Evolutionary conservation across 805 yeast genomes (phyloP), one percentile per base, ranked within the genome.

Genomic region (Ogataea trehaloabstinens): DNA sequence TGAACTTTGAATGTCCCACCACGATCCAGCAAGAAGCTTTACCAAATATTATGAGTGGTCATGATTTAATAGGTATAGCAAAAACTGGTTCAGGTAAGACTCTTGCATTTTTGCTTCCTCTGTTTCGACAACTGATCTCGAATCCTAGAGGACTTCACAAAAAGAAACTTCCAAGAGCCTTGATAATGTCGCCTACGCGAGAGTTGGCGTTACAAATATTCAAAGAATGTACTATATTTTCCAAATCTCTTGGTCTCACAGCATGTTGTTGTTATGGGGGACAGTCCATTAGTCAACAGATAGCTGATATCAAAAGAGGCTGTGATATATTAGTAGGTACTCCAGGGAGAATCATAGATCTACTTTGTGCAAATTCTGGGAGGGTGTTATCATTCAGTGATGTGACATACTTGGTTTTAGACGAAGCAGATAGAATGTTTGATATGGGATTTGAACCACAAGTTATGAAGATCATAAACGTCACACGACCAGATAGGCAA

Each of bases 371-470:
- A 3, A 91, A 91, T 56, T 65, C 76, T 27, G 97, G 97, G 0
- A 71, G 87, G 35, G 76, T 89, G 1, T 70, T 85, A 3, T 81
- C 79, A 44, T 67, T 93, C 5, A 64, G 68, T 20, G 66, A 90
- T 30, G 79, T 85, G 5, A 81, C 96, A 0, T 88, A 82, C 59
- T 71, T 88, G n/a, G 95, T 90, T 0, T 66, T 93, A 42, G 99
- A 93, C 58, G 99, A 93, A 57, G 97, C 98, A 1, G 99, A 93
- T 61, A 66, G 99, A 46, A 81, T 93, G 85, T 91, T 91, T 65
- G 99, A 93, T 60, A 68, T 93, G 74, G 99, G 99, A 1, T 93
- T 93, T 63, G 98, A 88, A 52, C 98, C 99, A 0, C 99, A 93
- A 56, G 88, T 93, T 4, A 79, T 76, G 49, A 86, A 87, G 52